Conservation (phyloP, 352 stramenopile species). For the Globisporangium irregulare region DNA sequence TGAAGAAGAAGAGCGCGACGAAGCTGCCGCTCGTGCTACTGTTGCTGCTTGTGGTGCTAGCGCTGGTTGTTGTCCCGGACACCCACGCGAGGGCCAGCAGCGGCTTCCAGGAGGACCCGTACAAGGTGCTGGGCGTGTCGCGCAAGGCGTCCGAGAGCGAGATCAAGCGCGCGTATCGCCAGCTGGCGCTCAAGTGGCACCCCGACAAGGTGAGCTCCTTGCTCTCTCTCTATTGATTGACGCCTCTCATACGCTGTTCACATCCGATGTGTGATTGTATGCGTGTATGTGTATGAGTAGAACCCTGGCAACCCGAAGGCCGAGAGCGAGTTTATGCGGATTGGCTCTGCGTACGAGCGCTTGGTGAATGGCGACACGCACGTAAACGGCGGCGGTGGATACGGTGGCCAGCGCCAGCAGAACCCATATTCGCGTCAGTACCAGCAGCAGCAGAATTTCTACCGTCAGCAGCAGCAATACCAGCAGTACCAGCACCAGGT, state of each 20-base stretch:
- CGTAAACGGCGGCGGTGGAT: slow-evolving; percentile 11
- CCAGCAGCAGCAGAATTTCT: slow-evolving; percentile 42
- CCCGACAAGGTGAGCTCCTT: slow-evolving; percentile 81
- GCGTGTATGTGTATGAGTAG: slow-evolving; percentile 13
- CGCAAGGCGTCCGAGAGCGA: slow-evolving; percentile 63
- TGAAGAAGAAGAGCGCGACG: neutral
- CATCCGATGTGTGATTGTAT: neutral
- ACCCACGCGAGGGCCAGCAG: neutral
- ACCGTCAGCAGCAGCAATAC: slow-evolving; percentile 48
- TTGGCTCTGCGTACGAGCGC: slow-evolving; percentile 68
- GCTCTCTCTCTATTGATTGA: neutral
- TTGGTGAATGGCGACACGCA: slow-evolving; percentile 36
- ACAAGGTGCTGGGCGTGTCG: slow-evolving; percentile 63
- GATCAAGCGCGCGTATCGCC: slow-evolving; percentile 84
- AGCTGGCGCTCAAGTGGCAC: slow-evolving; percentile 88
- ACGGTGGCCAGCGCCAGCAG: slow-evolving; percentile 12
- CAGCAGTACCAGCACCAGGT: slow-evolving; percentile 36
- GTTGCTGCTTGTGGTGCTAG: slow-evolving; percentile 19
- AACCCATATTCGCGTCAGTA: slow-evolving; percentile 23
- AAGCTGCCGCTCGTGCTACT: neutral
- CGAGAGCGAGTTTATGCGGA: slow-evolving; percentile 74
- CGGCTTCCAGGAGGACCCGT: slow-evolving; percentile 56
- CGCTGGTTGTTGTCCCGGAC: slow-evolving; percentile 12
- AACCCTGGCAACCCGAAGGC: slow-evolving; percentile 64
- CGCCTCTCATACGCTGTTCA: too few species aligned